Base-by-base conservation (phyloP, 139 green algal species). In the Tetraselmis chui region DNA sequence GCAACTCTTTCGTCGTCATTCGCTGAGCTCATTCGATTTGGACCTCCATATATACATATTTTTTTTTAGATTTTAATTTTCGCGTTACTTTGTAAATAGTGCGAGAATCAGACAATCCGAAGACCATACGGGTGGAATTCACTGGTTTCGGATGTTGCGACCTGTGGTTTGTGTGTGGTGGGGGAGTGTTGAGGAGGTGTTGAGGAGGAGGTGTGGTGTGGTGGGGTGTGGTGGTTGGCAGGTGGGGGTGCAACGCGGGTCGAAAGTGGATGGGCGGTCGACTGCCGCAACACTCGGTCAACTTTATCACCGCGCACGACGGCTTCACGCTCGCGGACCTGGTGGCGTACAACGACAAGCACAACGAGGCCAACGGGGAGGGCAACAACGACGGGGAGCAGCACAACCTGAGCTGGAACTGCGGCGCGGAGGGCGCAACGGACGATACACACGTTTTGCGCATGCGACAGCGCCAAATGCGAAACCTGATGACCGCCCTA, bases 321-420 rank as follows among this genome's bases (percentile, higher is more conserved):
- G 97, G 97, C 58, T 99, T 99, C 93, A 96, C 95, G 29, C 86
- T 99, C 76, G 89, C 91, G 1, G 97, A 99, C 87, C 83, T 98
- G 28, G 92, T 95, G 79, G 86, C 93, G 0, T 99, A 97, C 94
- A 99, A 98, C 85, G 90, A 95, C 82, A 99, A 99, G 89, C 91
- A 98, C 83, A 99, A 99, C 87, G 80, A 94, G 59, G 93, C 91
- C 23, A 99, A 99, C 84, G 94, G 94, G 2, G 94, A 97, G 85
- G 82, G 91, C 78, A 94, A 94, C 86, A 87, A 87, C 29, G 96
- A 99, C 83, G 97, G 97, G 2, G 96, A 99, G 91, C 85, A 87
- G 58, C 92, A 99, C 91, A 99, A 99, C 90, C 86, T 94, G 76
- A 95, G 84, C 76, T 99, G 97, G 97, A 99, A 99, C 89, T 99